Conservation (phyloP, 208 protist genomes). For the Trypanosoma rangeli region DNA sequence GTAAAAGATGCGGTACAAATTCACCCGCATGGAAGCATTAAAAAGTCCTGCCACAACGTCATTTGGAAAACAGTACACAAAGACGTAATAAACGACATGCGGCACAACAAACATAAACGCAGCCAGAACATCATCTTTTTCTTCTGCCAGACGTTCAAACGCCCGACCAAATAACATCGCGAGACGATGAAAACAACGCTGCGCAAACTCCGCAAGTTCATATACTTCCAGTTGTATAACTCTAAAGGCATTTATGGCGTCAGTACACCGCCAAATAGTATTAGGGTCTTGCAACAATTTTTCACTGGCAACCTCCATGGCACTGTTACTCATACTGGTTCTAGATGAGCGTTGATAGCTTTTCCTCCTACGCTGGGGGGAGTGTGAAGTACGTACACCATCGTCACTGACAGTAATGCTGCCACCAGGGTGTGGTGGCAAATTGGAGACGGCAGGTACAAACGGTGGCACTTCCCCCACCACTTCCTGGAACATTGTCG, state of each 20-base stretch:
- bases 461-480: neutral
- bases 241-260: conserved; percentile 44
- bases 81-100: conserved; percentile 58
- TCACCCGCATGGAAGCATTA: conserved; percentile 59
- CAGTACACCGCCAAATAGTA: conserved; percentile 24
- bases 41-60: conserved; percentile 74
- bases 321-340: no score
- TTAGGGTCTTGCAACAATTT: conserved; percentile 8
- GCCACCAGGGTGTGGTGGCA: neutral
- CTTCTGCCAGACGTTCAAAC: conserved; percentile 29
- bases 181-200: conserved; percentile 44
- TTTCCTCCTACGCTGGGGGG: neutral
- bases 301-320: neutral
- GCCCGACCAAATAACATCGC: conserved; percentile 35
- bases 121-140: conserved; percentile 65
- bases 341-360: neutral
- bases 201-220: conserved; percentile 32
- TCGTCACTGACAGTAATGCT: neutral
- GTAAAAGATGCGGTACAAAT: conserved; percentile 68
- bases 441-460: neutral
- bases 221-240: conserved; percentile 33
- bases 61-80: conserved; percentile 79
- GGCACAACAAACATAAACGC: conserved; percentile 48
- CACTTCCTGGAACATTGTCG: neutral
- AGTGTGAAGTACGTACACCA: neutral